A percentile compares a stretch with the other conserved stretches of the same genome.
phyloP scores from a whole-genome alignment of 371 early-diverging fungal genomes.

The Mucor ambiguus region DNA sequence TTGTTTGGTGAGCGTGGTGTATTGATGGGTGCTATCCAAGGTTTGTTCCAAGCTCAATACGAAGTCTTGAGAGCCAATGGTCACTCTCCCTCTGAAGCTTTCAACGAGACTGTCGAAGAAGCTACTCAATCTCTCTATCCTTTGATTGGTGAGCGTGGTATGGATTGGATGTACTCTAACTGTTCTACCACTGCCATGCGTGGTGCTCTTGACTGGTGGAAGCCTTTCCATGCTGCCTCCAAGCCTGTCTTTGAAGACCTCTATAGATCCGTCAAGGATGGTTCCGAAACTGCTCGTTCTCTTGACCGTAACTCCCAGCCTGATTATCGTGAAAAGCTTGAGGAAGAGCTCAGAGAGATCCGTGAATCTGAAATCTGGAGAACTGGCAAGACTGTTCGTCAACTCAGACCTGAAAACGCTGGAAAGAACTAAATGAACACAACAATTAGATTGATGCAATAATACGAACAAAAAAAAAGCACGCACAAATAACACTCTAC shows the following conservation, averaged over 20 bases:
- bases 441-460: not conserved
- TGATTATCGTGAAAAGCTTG: constrained; percentile 92
- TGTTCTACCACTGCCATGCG: constrained; percentile 96
- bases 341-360: constrained; percentile 88
- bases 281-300: constrained; percentile 88
- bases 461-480: constrained; percentile 1
- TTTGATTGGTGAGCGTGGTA: constrained; percentile 94
- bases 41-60: constrained; percentile 96
- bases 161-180: constrained; percentile 97
- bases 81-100: constrained; percentile 97
- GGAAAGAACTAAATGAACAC: constrained; percentile 31
- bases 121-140: constrained; percentile 98
- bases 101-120: constrained; percentile 99
- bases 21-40: constrained; percentile 98
- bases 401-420: constrained; percentile 80
- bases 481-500: not conserved
- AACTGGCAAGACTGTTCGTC: constrained; percentile 90
- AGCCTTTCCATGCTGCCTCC: constrained; percentile 89
- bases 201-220: constrained; percentile 98
- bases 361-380: constrained; percentile 66
- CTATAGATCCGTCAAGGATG: constrained; percentile 87
- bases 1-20: constrained; percentile 97
- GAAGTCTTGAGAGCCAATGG: constrained; percentile 93
- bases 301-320: constrained; percentile 87
- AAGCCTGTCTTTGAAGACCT: constrained; percentile 94